Evolutionary conservation across 2,329 filamentous ascomycete species (phyloP), one percentile per base, ranked within the genome.

Genomic region (Lasiodiplodia citricola): DNA sequence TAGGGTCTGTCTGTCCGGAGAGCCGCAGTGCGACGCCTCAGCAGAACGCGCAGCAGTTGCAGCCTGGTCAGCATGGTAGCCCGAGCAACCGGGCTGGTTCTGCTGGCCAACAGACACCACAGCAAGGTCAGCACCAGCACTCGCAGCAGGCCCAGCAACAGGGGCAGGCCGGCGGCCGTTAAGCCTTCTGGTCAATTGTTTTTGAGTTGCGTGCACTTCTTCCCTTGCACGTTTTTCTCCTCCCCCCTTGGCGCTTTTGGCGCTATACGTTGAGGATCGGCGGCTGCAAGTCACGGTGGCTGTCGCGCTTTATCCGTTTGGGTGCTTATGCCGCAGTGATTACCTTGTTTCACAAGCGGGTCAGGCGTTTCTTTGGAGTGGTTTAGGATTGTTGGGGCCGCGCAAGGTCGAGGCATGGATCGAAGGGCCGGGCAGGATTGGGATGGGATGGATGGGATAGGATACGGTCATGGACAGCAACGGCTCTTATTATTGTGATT

Each of bases 21-120:
- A 80, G 79, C 69, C 72, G 79, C 64, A 80, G 79, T 70, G 78
- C 77, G 28, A 80, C 79, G 44, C 79, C 79, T 14, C 78, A 79
- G 64, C 63, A 66, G 51, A 66, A 66, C 14, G n/a, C 31, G 6
- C 60, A 64, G 28, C 60, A 52, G 60, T n/a, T 52, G n/a, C 60
- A 64, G 60, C 31, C 35, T 31, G 60, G 60, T 25, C 47, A 51
- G 25, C 60, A 64, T 38, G 60, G 60, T 25, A 64, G 60, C n/a
- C 60, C 60, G 7, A 51, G 18, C 13, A 60, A 28, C 28, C 25
- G 60, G n/a, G 11, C 16, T 8, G 58, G 58, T 31, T 25, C 60
- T 35, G 31, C 31, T 35, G 31, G 31, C 31, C 31, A 35, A 21
- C 23, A n/a, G 11, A 16, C 21, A 4, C 60, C 35, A 25, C 60